Conservation (phyloP, 805 yeast genomes). For the Zygosaccharomyces kombuchaensis region DNA sequence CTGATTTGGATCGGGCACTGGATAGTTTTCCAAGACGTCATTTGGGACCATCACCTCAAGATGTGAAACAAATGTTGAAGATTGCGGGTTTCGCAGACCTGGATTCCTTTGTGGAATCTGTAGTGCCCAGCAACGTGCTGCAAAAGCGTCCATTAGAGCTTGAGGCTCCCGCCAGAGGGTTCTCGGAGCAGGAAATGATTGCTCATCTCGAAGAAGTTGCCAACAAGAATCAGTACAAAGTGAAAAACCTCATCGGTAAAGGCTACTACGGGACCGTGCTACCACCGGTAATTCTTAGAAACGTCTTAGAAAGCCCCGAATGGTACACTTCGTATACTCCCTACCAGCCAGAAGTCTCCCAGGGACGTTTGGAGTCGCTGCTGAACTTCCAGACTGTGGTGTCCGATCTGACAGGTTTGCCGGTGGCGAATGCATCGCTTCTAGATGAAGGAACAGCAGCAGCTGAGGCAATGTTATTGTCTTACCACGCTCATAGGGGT, state of each 20-base stretch:
- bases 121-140: conserved; percentile 74
- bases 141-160: conserved; percentile 63
- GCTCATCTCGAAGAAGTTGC: conserved; percentile 66
- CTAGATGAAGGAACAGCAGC: conserved; percentile 98
- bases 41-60: conserved; percentile 69
- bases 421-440: conserved; percentile 91
- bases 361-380: conserved; percentile 88
- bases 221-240: conserved; percentile 58
- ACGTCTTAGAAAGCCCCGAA: conserved; percentile 87
- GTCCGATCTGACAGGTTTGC: conserved; percentile 85
- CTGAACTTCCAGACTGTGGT: conserved; percentile 91
- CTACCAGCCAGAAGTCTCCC: conserved; percentile 96
- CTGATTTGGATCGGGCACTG: conserved; percentile 36
- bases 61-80: conserved; percentile 62
- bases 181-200: conserved; percentile 75
- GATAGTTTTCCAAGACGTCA: conserved; percentile 91
- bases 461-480: conserved; percentile 90
- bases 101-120: conserved; percentile 63
- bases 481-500: conserved; percentile 61
- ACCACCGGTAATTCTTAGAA: conserved; percentile 92
- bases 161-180: conserved; percentile 63
- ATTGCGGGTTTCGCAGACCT: conserved; percentile 63
- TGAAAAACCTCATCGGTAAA: conserved; percentile 80
- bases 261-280: conserved; percentile 89
- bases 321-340: conserved; percentile 99